These are phyloP conservation scores for Reticulascus tulasneorum DNA, from an alignment of 2,329 filamentous ascomycete genomes.

Conservation along the genomic window DNA sequence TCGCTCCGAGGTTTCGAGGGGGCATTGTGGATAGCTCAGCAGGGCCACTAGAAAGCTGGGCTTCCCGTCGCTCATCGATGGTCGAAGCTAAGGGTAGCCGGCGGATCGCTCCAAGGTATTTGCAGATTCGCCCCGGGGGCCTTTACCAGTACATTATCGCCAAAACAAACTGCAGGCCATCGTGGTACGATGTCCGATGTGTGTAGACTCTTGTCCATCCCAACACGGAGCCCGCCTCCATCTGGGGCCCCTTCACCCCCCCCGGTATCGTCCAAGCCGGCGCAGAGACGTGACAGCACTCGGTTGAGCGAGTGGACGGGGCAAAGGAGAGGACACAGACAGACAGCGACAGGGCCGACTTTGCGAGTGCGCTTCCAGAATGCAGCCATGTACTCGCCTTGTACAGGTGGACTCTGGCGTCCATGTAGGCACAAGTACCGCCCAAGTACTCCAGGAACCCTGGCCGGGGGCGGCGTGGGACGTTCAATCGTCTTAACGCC, in stretches of 20 bases:
- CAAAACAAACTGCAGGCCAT: no score
- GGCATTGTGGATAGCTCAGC: slow-evolving; percentile 5
- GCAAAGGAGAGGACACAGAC: slow-evolving; percentile 6
- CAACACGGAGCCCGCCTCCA: slow-evolving; percentile 12
- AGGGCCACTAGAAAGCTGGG: slow-evolving; percentile 13
- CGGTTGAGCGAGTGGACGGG: neutral
- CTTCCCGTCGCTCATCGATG: no score
- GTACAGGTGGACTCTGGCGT: slow-evolving; percentile 6
- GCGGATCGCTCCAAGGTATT: no score
- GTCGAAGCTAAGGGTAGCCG: no score
- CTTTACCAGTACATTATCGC: no score
- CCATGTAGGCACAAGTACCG: slow-evolving; percentile 12
- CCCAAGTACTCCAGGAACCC: slow-evolving; percentile 3
- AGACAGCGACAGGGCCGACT: slow-evolving; percentile 1
- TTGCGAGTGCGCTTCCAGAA: neutral
- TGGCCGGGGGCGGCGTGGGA: slow-evolving; percentile 6
- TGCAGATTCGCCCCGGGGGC: no score
- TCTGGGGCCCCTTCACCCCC: slow-evolving; percentile 10
- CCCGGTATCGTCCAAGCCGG: slow-evolving; percentile 1
- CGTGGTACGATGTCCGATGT: no score
- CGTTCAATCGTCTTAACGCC: slow-evolving; percentile 7
- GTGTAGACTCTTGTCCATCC: no score
- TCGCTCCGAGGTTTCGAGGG: no score
- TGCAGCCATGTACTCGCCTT: slow-evolving; percentile 3
- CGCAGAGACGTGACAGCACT: slow-evolving; percentile 1